These are phyloP conservation scores for Ophiostoma ips DNA, from an alignment of 2,329 filamentous ascomycete genomes.

Conservation along the genomic window DNA sequence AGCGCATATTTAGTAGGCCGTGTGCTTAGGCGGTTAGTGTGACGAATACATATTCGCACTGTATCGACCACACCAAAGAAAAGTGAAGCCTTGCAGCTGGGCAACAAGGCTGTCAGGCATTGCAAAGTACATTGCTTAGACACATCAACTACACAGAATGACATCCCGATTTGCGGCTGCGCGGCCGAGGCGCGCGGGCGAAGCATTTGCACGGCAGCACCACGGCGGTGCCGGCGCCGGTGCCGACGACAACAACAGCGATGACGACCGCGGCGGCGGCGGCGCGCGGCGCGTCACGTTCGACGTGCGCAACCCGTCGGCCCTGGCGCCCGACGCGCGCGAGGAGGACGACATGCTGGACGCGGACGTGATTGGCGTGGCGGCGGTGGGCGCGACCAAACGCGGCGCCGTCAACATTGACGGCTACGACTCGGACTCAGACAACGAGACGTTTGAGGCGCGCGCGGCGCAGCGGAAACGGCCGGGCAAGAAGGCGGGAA, in stretches of 20 bases:
- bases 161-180: slow-evolving; percentile 48
- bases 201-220: slow-evolving; percentile 65
- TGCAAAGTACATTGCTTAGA: no score
- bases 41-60: not conserved
- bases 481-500: slow-evolving; percentile 4
- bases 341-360: slow-evolving; percentile 65
- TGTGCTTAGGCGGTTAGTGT: no score
- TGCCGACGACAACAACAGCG: slow-evolving; percentile 28
- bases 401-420: slow-evolving; percentile 92
- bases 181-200: slow-evolving; percentile 70
- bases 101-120: not conserved
- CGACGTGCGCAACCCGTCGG: slow-evolving; percentile 87
- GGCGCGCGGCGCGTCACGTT: slow-evolving; percentile 55
- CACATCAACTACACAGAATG: slow-evolving; percentile 23
- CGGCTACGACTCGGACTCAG: slow-evolving; percentile 89
- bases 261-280: no score
- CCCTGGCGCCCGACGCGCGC: slow-evolving; percentile 67
- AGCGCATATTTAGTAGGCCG: no score
- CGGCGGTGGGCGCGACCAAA: slow-evolving; percentile 58
- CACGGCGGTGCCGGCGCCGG: slow-evolving; percentile 39
- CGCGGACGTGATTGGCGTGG: slow-evolving; percentile 80
- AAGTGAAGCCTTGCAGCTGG: not conserved
- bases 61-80: not conserved
- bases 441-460: slow-evolving; percentile 75
- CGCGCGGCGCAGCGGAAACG: slow-evolving; percentile 47